Base-by-base conservation (phyloP, 257 asterid genomes). In the Avicennia marina region DNA sequence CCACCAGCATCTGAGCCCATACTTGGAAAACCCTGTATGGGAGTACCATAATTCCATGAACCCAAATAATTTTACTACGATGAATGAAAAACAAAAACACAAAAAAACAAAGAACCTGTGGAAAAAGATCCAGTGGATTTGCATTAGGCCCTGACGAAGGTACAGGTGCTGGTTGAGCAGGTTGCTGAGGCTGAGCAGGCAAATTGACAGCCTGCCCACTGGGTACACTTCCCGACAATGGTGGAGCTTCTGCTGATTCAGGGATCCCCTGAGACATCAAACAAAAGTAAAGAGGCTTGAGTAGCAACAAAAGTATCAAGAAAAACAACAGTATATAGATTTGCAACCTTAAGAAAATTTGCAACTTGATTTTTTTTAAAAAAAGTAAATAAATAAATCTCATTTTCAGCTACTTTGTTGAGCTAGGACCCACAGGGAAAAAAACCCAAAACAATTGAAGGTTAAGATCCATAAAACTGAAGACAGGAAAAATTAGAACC, bases 61-160 rank as follows among this genome's bases (percentile, higher is more conserved):
- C 7, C 34, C 34, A 29, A 29, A 29, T 2, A 69, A 17, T 2
- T 24, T 25, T 17, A 24, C 2, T 10, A 12, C 4, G 19, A 24
- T 1, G 2, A 1, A 36, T 36, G 12, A 42, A 56, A 18, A 49
- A 58, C 7, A 8, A 47, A 49, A 5, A 50, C 36, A 29, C 7
- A 15, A 60, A 54, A 43, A n/a, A 53, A 32, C 10, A 5, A 58
- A 47, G 41, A 66, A 84, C 96, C 95, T 82, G 95, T 4, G 96
- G 96, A 44, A 87, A 87, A 45, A 87, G 86, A 80, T 87, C 71
- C 39, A 87, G 72, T 0, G 96, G 96, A 47, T 80, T 74, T 57
- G 87, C 81, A 76, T 87, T 87, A 65, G 96, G 96, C 48, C 84
- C 95, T 43, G 78, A 22, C 24, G 89, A 41, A 38, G 86, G 71